Evolutionary conservation across 768 basidiomycete genomes (phyloP).

Genomic region (Tulasnella sp.): DNA sequence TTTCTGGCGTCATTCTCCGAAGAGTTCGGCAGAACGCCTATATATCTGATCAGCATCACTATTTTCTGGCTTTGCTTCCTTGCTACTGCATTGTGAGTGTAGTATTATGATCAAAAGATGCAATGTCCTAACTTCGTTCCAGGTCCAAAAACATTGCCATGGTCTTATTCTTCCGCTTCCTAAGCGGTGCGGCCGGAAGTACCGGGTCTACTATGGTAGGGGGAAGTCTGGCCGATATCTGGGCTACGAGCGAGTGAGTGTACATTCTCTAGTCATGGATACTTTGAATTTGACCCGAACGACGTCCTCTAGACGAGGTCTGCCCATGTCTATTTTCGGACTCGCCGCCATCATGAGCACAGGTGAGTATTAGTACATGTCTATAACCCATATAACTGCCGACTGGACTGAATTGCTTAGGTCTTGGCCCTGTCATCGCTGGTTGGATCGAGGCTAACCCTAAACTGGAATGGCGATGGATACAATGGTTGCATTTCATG

Average conservation of each 20-base stretch:
- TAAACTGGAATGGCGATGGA: constrained; percentile 62
- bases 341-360: constrained; percentile 45
- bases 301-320: constrained; percentile 41
- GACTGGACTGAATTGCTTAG: background rate
- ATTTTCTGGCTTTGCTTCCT: background rate
- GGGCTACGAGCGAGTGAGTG: constrained; percentile 22
- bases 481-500: constrained; percentile 71
- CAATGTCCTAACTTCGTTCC: background rate
- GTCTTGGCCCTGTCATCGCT: constrained; percentile 40
- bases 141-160: constrained; percentile 41
- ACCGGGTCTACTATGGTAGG: constrained; percentile 29
- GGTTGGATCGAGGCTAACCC: constrained; percentile 40
- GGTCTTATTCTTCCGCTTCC: constrained; percentile 51
- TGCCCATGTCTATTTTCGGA: constrained; percentile 67
- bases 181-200: constrained; percentile 36
- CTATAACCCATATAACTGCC: background rate
- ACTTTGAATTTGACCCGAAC: background rate
- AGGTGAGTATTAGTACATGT: constrained; percentile 24
- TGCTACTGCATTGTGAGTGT: background rate
- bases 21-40: constrained; percentile 51
- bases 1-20: constrained; percentile 59
- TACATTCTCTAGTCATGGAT: background rate
- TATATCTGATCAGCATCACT: constrained; percentile 21
- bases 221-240: constrained; percentile 29
- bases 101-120: background rate